These are phyloP conservation scores for Geum urbanum DNA, from an alignment of 306 rosid genomes.

Conservation along the genomic window DNA sequence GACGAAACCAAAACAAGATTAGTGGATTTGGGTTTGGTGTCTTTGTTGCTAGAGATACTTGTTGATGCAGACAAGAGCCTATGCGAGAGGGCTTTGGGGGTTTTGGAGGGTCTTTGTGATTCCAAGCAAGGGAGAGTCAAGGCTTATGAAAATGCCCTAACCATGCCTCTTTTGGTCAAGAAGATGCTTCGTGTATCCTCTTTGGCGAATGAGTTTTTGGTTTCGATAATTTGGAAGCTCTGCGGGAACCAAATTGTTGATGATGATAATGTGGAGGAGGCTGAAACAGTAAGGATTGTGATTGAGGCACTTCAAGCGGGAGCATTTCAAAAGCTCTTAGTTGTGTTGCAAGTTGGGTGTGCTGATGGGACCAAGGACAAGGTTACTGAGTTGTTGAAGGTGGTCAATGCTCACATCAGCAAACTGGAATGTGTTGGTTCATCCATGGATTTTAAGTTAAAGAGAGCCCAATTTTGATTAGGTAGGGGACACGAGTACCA, in stretches of 20 bases:
- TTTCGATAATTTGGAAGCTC: constrained; percentile 70
- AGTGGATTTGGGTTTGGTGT: constrained; percentile 62
- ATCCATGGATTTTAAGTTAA: constrained; percentile 62
- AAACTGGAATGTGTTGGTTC: constrained; percentile 63
- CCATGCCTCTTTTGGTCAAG: constrained; percentile 70
- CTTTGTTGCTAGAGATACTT: constrained; percentile 47
- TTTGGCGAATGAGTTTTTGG: constrained; percentile 46
- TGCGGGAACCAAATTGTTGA: constrained; percentile 33
- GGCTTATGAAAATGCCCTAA: constrained; percentile 57
- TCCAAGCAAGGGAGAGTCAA: constrained; percentile 45
- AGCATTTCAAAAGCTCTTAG: constrained; percentile 68
- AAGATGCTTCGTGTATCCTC: constrained; percentile 67
- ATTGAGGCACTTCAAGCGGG: constrained; percentile 68
- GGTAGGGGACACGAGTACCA: constrained; percentile 13
- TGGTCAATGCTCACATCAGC: constrained; percentile 51
- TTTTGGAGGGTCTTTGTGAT: constrained; percentile 55
- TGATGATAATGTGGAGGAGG: constrained; percentile 13
- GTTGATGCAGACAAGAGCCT: constrained; percentile 62
- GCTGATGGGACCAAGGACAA: constrained; percentile 55
- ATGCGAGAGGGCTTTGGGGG: constrained; percentile 61
- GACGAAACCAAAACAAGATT: constrained; percentile 31
- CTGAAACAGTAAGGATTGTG: constrained; percentile 22
- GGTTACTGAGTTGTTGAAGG: constrained; percentile 62
- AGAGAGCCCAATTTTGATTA: constrained; percentile 51
- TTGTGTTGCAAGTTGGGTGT: constrained; percentile 82